These are phyloP conservation scores for Rubus parviflorus DNA, from an alignment of 306 rosid genomes.

Conservation along the genomic window DNA sequence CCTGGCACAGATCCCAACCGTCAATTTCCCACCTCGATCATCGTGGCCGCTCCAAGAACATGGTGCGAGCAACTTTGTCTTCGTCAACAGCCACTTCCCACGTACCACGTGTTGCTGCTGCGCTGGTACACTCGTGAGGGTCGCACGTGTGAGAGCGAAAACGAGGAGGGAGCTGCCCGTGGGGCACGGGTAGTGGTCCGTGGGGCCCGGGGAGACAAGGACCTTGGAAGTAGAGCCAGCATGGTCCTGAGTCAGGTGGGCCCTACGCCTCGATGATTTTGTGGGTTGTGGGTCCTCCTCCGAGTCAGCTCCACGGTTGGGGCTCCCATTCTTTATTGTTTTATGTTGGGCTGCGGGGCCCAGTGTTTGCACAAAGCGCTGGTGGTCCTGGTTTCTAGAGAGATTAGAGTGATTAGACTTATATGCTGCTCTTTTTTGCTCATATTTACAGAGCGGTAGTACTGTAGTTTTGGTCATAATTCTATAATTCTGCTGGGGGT, in stretches of 20 bases:
- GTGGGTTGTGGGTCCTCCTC: conserved; percentile 56
- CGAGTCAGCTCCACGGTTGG: conserved; percentile 55
- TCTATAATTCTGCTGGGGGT: background rate
- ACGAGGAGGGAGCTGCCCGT: conserved; percentile 29
- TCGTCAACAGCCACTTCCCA: conserved; percentile 6
- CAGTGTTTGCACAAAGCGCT: conserved; percentile 18
- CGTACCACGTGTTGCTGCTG: conserved; percentile 25
- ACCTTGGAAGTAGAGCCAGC: conserved; percentile 47
- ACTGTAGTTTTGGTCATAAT: background rate
- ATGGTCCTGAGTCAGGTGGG: conserved; percentile 49
- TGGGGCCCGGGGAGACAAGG: conserved; percentile 49
- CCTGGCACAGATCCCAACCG: conserved; percentile 18
- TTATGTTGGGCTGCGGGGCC: conserved; percentile 22
- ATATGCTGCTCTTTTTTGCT: accelerated
- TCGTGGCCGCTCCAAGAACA: conserved; percentile 21
- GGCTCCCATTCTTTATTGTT: background rate
- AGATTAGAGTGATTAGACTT: background rate
- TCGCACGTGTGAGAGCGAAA: conserved; percentile 42
- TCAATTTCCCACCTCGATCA: background rate
- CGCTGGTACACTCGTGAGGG: conserved; percentile 15
- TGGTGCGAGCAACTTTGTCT: background rate
- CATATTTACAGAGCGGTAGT: background rate
- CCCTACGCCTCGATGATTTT: conserved; percentile 30
- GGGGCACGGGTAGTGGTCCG: conserved; percentile 35
- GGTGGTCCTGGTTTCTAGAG: conserved; percentile 7